These are phyloP conservation scores for Volvariella volvacea DNA, from an alignment of 1,284 basidiomycete genomes.

Conservation along the genomic window DNA sequence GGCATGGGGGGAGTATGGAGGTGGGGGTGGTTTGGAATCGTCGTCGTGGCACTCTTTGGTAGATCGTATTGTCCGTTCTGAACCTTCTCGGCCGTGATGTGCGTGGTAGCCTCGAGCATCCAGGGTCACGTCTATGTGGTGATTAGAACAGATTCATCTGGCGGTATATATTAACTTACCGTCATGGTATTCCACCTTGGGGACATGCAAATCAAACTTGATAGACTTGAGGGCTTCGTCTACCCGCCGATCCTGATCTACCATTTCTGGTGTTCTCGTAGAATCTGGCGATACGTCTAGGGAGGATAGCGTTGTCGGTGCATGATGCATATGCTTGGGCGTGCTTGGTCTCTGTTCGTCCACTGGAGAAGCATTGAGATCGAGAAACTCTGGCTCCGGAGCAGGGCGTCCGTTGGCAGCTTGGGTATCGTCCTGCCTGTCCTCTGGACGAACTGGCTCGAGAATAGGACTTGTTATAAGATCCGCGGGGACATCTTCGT, in stretches of 20 bases:
- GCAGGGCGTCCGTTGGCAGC: slow-evolving; percentile 6
- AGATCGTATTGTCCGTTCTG: slow-evolving; percentile 28
- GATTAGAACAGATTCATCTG: slow-evolving; percentile 1
- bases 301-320: not conserved
- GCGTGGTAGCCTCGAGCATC: slow-evolving; percentile 67
- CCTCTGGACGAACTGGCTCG: slow-evolving; percentile 49
- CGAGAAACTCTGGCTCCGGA: slow-evolving; percentile 57
- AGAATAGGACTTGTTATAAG: slow-evolving; percentile 92
- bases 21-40: not conserved
- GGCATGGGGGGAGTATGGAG: not conserved
- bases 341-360: slow-evolving; percentile 9
- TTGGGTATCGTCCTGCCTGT: slow-evolving; percentile 34
- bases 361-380: slow-evolving; percentile 42
- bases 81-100: slow-evolving; percentile 28
- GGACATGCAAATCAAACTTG: slow-evolving; percentile 41
- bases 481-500: slow-evolving; percentile 88
- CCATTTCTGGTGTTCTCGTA: slow-evolving; percentile 19
- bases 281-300: no score
- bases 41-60: slow-evolving; percentile 9
- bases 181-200: slow-evolving; percentile 62
- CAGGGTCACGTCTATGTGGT: slow-evolving; percentile 47
- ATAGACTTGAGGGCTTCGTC: slow-evolving; percentile 48
- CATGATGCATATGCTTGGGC: not conserved
- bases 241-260: slow-evolving; percentile 36
- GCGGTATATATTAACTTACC: slow-evolving; percentile 47